Percentiles rank a stretch among this genome's conserved stretches.
Evolutionary conservation across 768 basidiomycete genomes (phyloP).

Genomic region (Mycena metata): DNA sequence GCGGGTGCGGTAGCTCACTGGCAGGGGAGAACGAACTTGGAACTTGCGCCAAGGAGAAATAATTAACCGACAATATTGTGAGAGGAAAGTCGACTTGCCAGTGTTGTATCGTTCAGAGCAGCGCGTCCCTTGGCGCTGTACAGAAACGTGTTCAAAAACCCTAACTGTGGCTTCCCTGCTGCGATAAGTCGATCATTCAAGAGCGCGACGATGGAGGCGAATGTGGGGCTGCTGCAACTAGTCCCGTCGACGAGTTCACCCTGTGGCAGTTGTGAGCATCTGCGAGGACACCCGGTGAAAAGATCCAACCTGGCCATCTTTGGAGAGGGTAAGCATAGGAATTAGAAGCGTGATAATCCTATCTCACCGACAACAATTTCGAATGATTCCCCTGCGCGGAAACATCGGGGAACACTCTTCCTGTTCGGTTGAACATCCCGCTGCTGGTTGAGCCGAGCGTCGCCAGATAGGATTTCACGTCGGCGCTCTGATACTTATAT

Average conservation of each 20-base stretch:
- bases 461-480: constrained; percentile 32
- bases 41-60: constrained; percentile 50
- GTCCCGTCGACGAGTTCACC: constrained; percentile 53
- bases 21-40: constrained; percentile 17
- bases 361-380: constrained; percentile 9
- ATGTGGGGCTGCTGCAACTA: constrained; percentile 56
- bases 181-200: constrained; percentile 57
- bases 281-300: background rate
- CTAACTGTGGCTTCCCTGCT: constrained; percentile 48
- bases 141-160: constrained; percentile 44
- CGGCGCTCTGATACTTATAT: constrained; percentile 1
- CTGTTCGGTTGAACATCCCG: constrained; percentile 43
- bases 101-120: constrained; percentile 55
- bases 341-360: no score
- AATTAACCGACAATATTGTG: background rate
- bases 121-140: constrained; percentile 51
- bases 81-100: background rate
- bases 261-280: background rate
- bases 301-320: no score
- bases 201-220: constrained; percentile 58
- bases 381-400: constrained; percentile 57
- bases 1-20: no score
- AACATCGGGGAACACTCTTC: constrained; percentile 55
- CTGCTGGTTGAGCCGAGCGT: constrained; percentile 26
- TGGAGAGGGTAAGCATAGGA: no score